These are phyloP conservation scores for Forsythia suspensa DNA, from an alignment of 257 asterid genomes.

Conservation along the genomic window DNA sequence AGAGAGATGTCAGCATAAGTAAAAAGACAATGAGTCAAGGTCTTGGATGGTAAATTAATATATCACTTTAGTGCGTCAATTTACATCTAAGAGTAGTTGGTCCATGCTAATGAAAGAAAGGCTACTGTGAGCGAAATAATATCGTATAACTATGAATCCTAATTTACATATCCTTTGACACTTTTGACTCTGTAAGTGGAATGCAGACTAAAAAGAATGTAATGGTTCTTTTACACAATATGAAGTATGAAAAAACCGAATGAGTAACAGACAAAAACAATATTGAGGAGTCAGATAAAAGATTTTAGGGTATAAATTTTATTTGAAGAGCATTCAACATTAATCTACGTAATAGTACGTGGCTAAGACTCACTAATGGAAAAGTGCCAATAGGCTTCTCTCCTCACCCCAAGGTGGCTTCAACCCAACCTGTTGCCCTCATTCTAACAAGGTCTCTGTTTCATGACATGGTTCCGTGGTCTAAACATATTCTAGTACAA, in stretches of 20 bases:
- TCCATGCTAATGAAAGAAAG: background rate
- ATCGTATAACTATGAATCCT: background rate
- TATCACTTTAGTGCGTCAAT: background rate
- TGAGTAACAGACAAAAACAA: background rate
- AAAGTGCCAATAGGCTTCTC: background rate
- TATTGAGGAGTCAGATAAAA: background rate
- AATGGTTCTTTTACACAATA: background rate
- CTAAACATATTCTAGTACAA: background rate
- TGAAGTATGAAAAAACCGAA: too few species aligned
- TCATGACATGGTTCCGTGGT: background rate
- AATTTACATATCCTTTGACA: background rate
- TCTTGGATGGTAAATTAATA: background rate
- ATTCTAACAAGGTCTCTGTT: background rate
- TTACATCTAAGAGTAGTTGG: background rate
- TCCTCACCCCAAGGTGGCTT: background rate
- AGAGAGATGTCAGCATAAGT: too few species aligned
- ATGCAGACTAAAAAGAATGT: background rate
- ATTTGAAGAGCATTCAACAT: background rate
- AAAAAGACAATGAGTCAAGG: too few species aligned
- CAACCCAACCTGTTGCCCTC: background rate
- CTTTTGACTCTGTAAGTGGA: background rate
- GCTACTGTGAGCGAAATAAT: background rate
- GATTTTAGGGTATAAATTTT: background rate
- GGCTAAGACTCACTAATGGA: background rate
- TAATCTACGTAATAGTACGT: background rate